A percentile compares a stretch with the other conserved stretches of the same genome.
phyloP scores from a whole-genome alignment of 371 early-diverging fungal genomes.

The Mortierella sp. region DNA sequence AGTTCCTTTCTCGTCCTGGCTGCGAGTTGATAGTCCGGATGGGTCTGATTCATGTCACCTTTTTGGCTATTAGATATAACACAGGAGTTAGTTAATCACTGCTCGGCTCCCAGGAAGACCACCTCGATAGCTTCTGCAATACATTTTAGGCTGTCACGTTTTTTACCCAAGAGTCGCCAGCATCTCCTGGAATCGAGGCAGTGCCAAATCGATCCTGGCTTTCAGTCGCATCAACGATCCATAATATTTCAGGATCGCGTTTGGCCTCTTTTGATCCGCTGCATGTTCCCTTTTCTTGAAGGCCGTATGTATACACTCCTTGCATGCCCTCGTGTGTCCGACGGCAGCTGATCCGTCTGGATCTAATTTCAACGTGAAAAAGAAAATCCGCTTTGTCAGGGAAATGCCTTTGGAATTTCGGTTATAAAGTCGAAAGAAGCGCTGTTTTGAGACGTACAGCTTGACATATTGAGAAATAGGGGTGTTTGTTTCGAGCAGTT shows the following conservation, averaged over 20 bases:
- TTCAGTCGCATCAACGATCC: conserved; percentile 48
- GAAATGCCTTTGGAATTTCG: not conserved
- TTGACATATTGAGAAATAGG: conserved; percentile 64
- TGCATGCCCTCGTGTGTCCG: conserved; percentile 72
- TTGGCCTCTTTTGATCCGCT: conserved; percentile 39
- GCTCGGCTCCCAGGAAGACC: too few species aligned
- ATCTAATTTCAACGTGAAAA: conserved; percentile 24
- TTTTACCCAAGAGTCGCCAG: conserved; percentile 68
- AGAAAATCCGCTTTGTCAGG: not conserved
- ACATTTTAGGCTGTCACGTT: too few species aligned
- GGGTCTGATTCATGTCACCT: conserved; percentile 57
- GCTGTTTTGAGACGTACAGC: conserved; percentile 58
- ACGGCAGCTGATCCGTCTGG: conserved; percentile 59
- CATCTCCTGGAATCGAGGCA: conserved; percentile 72
- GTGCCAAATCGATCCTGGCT: conserved; percentile 62
- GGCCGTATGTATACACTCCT: conserved; percentile 65
- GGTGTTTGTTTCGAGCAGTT: conserved; percentile 73
- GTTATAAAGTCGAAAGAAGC: not conserved
- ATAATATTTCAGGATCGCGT: conserved; percentile 46
- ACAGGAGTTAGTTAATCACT: too few species aligned
- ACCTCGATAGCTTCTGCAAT: too few species aligned
- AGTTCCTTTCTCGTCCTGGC: conserved; percentile 70
- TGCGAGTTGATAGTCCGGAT: conserved; percentile 68
- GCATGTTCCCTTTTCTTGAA: conserved; percentile 59
- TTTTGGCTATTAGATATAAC: conserved; percentile 56